Conservation (phyloP, 345 rosid species). For the Schrenkiella parvula region DNA sequence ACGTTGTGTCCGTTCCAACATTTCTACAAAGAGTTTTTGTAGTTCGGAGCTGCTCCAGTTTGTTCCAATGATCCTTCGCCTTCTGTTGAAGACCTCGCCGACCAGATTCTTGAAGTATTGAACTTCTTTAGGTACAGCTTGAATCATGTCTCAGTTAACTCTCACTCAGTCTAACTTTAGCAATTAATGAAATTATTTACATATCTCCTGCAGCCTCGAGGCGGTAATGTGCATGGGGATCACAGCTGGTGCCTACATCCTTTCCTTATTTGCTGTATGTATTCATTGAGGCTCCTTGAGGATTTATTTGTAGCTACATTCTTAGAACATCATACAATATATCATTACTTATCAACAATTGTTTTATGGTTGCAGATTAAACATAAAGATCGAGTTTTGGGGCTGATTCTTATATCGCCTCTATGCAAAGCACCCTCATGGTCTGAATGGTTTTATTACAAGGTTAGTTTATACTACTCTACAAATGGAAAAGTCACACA, state of each 20-base stretch:
- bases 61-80: constrained; percentile 47
- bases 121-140: constrained; percentile 70
- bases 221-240: constrained; percentile 98
- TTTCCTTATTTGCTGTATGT: constrained; percentile 84
- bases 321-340: background rate
- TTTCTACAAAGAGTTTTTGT: constrained; percentile 73
- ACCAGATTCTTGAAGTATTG: constrained; percentile 86
- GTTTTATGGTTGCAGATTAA: constrained; percentile 63
- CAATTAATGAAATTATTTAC: background rate
- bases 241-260: constrained; percentile 90
- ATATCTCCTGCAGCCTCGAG: constrained; percentile 56
- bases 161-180: background rate
- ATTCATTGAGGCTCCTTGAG: constrained; percentile 4
- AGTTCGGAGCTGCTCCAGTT: constrained; percentile 90
- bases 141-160: background rate
- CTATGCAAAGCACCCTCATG: constrained; percentile 91
- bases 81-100: constrained; percentile 80
- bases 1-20: constrained; percentile 36
- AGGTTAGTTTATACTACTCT: constrained; percentile 10
- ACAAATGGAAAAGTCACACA: background rate
- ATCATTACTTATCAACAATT: constrained; percentile 1
- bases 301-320: background rate
- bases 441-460: constrained; percentile 76
- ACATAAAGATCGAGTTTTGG: constrained; percentile 84
- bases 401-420: constrained; percentile 89